Base-by-base conservation (phyloP, 2,329 filamentous ascomycete genomes). In the Ampelomyces quisqualis region DNA sequence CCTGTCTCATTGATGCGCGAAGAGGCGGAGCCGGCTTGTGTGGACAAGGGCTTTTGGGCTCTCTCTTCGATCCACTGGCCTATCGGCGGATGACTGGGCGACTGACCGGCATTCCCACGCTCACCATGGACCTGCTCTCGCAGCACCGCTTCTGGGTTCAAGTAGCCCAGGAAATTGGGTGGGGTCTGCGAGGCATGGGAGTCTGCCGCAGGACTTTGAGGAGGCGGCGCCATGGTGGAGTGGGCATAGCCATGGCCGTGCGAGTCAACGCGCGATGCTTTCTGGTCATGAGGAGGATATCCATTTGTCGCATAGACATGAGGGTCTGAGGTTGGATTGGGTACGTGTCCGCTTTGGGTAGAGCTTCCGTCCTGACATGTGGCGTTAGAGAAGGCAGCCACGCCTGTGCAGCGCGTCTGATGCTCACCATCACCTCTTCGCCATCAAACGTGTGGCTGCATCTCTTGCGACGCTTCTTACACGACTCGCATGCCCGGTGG, bases 71-170 rank as follows among this genome's bases (percentile, higher is more conserved):
- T 56, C 63, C 63, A 68, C 42, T 67, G 65, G 32, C 65, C 65
- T 23, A 65, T 62, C 14, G 61, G 55, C 20, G 57, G 55, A 11
- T 57, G 53, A 3, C 43, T 56, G 21, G 62, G 63, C 13, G 63
- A 64, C 20, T 58, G 53, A 9, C 49, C 55, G n/a, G 54, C 32
- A 38, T 61, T 60, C 20, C 61, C 58, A 40, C 60, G 55, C 28
- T 65, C 61, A 7, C 67, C 58, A 29, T 67, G 57, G 27, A 70
- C 62, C 21, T 72, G 65, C 29, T 72, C 68, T 35, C 73, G 57
- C 21, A 76, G 59, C 7, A 71, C 69, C n/a, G 73, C 67, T 47
- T 74, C 72, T 4, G 73, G 73, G 26, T 70, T 72, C 38, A 75
- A 54, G 42, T 75, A 74, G 37, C 72, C 71, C 29, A 74, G 53